phyloP scores from a whole-genome alignment of 257 asterid species.

The Cordia subcordata region DNA sequence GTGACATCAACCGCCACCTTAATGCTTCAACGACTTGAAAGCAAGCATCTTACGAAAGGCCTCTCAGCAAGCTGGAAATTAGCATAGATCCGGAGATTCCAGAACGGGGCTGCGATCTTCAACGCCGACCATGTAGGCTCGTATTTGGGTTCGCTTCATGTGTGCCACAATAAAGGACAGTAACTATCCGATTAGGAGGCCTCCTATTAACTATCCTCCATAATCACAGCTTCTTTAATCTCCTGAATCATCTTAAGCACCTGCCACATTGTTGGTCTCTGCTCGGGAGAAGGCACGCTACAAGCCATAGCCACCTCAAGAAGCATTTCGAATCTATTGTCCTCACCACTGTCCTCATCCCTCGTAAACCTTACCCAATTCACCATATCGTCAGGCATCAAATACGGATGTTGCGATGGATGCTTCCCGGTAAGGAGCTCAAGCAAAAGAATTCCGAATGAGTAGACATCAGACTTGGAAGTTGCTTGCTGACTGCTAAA shows the following conservation, averaged over 20 bases:
- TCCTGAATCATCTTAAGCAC: conserved; percentile 93
- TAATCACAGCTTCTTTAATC: conserved; percentile 57
- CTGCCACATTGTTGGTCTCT: conserved; percentile 93
- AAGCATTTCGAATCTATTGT: conserved; percentile 57
- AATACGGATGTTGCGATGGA: conserved; percentile 55
- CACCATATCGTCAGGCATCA: conserved; percentile 42
- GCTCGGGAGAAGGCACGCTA: conserved; percentile 55
- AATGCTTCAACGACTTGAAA: too few relatives aligned
- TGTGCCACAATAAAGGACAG: too few relatives aligned
- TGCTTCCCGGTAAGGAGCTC: conserved; percentile 76
- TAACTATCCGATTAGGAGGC: too few relatives aligned
- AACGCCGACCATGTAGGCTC: too few relatives aligned
- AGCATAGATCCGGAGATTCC: too few relatives aligned
- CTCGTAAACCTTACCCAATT: conserved; percentile 63
- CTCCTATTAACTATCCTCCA: conserved; percentile 45
- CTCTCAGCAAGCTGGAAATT: too few relatives aligned
- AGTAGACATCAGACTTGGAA: conserved; percentile 73
- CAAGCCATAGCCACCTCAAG: conserved; percentile 80
- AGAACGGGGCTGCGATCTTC: too few relatives aligned
- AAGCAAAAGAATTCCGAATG: conserved; percentile 67
- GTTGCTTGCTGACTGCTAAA: conserved; percentile 32
- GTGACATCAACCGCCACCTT: too few relatives aligned
- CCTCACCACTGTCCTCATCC: conserved; percentile 44
- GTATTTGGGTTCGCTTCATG: too few relatives aligned
- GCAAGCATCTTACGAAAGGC: too few relatives aligned